Conservation (phyloP, 1,284 basidiomycete genomes). For the Trichosporon sp. region DNA sequence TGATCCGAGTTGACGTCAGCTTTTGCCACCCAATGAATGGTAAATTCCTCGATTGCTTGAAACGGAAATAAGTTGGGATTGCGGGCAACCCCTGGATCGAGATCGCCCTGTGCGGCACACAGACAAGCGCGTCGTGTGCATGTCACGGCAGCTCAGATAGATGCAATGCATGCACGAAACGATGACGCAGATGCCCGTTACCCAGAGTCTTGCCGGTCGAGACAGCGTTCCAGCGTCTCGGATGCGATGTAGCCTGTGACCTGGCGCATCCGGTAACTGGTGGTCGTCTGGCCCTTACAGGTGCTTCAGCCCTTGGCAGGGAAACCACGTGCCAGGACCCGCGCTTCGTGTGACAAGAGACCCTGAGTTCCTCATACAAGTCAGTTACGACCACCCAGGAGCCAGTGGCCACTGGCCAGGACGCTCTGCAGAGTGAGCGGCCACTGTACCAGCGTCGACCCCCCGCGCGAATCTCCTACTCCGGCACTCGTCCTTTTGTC, state of each 20-base stretch:
- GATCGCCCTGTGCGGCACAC: conserved; percentile 11
- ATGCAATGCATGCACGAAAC: conserved; percentile 1
- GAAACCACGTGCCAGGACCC: conserved; percentile 1
- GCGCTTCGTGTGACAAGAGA: conserved; percentile 5
- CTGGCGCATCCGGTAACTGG: not conserved
- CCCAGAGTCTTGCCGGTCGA: not conserved
- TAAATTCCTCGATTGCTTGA: not conserved
- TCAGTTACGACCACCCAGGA: not conserved
- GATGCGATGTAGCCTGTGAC: not conserved
- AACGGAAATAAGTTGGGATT: not conserved
- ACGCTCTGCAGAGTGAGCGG: not conserved
- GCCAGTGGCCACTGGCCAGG: not conserved
- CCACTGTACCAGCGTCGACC: not conserved
- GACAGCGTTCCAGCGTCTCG: conserved; percentile 5
- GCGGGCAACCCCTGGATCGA: conserved; percentile 8
- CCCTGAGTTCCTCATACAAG: conserved; percentile 6
- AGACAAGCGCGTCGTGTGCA: conserved; percentile 9
- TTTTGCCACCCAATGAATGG: conserved; percentile 2
- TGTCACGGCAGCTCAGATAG: not conserved
- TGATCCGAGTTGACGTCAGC: conserved; percentile 8
- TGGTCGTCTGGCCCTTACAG: not conserved
- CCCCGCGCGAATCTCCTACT: not conserved
- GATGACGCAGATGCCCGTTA: conserved; percentile 9
- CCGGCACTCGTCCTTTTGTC: not conserved
- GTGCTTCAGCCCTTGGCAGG: not conserved